A percentile compares a stretch with the other conserved stretches of the same genome.
phyloP scores from a whole-genome alignment of 2,329 filamentous ascomycete genomes.

The Parastagonospora nodorum region DNA sequence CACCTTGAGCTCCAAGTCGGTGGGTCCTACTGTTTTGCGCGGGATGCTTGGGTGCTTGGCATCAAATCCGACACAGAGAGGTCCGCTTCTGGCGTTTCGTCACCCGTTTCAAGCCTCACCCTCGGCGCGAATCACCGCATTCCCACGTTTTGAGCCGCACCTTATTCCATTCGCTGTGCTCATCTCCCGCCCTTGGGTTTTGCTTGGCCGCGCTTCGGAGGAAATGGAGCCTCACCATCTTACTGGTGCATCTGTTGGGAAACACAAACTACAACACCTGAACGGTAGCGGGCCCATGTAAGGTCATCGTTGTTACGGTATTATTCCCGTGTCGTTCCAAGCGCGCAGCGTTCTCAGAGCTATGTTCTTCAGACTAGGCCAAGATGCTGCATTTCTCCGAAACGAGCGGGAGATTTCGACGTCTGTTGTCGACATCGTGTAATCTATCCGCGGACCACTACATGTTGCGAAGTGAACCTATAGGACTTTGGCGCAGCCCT shows the following conservation, averaged over 20 bases:
- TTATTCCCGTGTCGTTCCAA: background rate
- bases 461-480: background rate
- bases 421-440: too few relatives aligned
- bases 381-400: background rate
- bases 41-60: constrained; percentile 34
- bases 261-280: background rate
- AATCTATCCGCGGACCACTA: too few relatives aligned
- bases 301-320: background rate
- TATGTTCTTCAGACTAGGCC: background rate
- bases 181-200: constrained; percentile 22
- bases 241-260: background rate
- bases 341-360: background rate
- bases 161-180: constrained; percentile 17
- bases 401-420: too few relatives aligned
- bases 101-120: constrained; percentile 37
- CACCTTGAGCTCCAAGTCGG: constrained; percentile 29
- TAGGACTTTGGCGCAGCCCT: too few relatives aligned
- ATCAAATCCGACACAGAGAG: constrained; percentile 28
- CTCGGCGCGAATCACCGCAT: constrained; percentile 22
- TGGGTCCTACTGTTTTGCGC: constrained; percentile 36
- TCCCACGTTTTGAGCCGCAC: constrained; percentile 32
- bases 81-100: constrained; percentile 42
- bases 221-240: constrained; percentile 9
- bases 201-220: constrained; percentile 19
- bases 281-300: background rate